A percentile compares a stretch with the other conserved stretches of the same genome.
Conservation (phyloP, 768 basidiomycete species). For the Austroboletus eburneus region DNA sequence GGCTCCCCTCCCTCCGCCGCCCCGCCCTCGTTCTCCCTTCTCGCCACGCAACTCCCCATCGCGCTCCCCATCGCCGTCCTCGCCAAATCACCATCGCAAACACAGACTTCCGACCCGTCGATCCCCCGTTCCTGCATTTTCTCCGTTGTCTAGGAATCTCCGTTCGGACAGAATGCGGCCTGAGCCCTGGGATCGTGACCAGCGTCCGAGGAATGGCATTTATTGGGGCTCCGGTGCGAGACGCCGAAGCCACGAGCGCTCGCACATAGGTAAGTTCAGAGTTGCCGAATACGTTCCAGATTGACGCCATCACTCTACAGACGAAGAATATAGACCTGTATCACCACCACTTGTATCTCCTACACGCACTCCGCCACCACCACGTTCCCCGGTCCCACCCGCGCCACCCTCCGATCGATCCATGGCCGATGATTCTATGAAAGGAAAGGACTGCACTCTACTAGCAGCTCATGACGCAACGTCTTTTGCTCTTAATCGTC, state of each 20-base stretch:
- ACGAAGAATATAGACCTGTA: slow-evolving; percentile 17
- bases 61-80: slow-evolving; percentile 37
- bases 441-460: slow-evolving; percentile 29
- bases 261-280: slow-evolving; percentile 9
- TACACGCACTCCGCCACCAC: slow-evolving; percentile 15
- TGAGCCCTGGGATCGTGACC: slow-evolving; percentile 34
- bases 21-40: slow-evolving; percentile 18
- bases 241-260: slow-evolving; percentile 9
- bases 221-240: slow-evolving; percentile 13
- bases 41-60: slow-evolving; percentile 31
- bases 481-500: slow-evolving; percentile 42
- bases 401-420: slow-evolving; percentile 34
- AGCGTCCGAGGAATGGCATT: slow-evolving; percentile 29
- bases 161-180: slow-evolving; percentile 33
- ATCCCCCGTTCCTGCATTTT: slow-evolving; percentile 35
- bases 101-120: slow-evolving; percentile 35
- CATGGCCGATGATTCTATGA: slow-evolving; percentile 1
- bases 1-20: slow-evolving; percentile 18
- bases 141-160: slow-evolving; percentile 36
- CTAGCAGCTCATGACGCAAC: slow-evolving; percentile 36
- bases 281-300: neutral
- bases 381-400: slow-evolving; percentile 23
- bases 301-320: slow-evolving; percentile 6
- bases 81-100: slow-evolving; percentile 30
- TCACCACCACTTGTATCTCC: slow-evolving; percentile 24